Evolutionary conservation across 306 rosid species (phyloP).

Genomic region (Amphicarpaea edgeworthii): DNA sequence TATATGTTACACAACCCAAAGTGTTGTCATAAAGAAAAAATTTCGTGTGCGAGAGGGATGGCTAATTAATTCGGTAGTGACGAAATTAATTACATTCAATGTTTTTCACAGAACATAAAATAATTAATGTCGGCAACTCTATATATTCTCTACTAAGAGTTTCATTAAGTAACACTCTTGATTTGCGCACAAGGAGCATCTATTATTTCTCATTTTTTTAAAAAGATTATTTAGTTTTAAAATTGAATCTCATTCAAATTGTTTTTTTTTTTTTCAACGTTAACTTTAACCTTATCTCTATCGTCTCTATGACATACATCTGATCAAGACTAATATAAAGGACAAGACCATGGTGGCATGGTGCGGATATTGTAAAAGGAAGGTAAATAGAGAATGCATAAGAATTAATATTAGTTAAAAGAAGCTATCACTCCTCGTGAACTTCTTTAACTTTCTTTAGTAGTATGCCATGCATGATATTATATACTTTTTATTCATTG

Average conservation of each 20-base stretch:
- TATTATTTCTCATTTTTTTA: too few species aligned
- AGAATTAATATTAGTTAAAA: slow-evolving; percentile 9
- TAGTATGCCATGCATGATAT: slow-evolving; percentile 24
- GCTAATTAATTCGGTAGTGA: too few species aligned
- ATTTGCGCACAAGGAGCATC: too few species aligned
- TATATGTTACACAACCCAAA: slow-evolving; percentile 13
- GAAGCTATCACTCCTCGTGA: slow-evolving; percentile 3
- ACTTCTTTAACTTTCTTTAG: slow-evolving; percentile 9
- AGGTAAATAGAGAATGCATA: background rate
- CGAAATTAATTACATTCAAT: too few species aligned
- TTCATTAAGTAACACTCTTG: too few species aligned
- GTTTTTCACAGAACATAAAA: too few species aligned
- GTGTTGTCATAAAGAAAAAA: too few species aligned
- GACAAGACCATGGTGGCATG: background rate
- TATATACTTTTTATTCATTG: slow-evolving; percentile 8
- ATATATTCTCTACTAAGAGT: too few species aligned
- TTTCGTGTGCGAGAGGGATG: too few species aligned
- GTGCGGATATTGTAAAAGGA: background rate
- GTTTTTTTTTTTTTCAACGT: background rate
- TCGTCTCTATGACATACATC: background rate
- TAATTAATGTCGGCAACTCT: too few species aligned
- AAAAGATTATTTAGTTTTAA: too few species aligned
- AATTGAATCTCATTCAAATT: too few species aligned
- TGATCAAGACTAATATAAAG: background rate
- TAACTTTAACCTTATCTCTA: background rate